Conservation (phyloP, 768 basidiomycete genomes). For the Trametes sanguinea region DNA sequence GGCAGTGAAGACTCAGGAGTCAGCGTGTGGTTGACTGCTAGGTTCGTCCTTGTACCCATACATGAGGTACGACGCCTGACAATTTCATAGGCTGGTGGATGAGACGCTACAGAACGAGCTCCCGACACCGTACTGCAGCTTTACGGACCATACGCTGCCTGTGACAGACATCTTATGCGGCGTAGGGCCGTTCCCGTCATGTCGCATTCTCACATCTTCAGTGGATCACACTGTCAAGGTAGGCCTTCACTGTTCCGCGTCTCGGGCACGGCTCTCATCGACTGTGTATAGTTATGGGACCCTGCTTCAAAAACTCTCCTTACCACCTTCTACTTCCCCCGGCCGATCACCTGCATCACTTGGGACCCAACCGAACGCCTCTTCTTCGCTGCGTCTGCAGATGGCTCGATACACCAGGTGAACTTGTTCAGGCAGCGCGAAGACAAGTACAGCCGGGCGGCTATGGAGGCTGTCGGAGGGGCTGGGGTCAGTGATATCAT, state of each 20-base stretch:
- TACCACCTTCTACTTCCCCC: constrained; percentile 86
- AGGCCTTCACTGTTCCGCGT: constrained; percentile 10
- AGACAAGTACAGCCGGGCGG: constrained; percentile 50
- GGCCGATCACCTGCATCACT: constrained; percentile 65
- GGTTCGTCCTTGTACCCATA: constrained; percentile 47
- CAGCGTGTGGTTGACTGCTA: constrained; percentile 86
- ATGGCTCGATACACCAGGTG: constrained; percentile 78
- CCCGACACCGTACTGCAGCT: constrained; percentile 72
- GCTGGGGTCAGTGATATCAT: constrained; percentile 71
- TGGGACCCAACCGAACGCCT: constrained; percentile 86
- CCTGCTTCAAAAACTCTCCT: constrained; percentile 71
- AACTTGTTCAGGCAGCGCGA: constrained; percentile 72
- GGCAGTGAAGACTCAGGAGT: constrained; percentile 91
- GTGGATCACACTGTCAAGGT: constrained; percentile 93
- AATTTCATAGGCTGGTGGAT: constrained; percentile 63
- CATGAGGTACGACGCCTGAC: not conserved
- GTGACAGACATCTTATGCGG: constrained; percentile 83
- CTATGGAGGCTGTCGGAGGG: constrained; percentile 74
- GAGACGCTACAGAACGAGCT: constrained; percentile 73
- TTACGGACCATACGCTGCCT: constrained; percentile 92
- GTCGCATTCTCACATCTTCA: constrained; percentile 78
- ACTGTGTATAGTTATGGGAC: constrained; percentile 69
- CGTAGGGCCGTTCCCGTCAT: constrained; percentile 74
- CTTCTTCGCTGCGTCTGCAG: constrained; percentile 81
- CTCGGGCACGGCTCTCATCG: constrained; percentile 9